These are phyloP conservation scores for Coprinopsis marcescibilis DNA, from an alignment of 768 basidiomycete genomes.

Conservation along the genomic window DNA sequence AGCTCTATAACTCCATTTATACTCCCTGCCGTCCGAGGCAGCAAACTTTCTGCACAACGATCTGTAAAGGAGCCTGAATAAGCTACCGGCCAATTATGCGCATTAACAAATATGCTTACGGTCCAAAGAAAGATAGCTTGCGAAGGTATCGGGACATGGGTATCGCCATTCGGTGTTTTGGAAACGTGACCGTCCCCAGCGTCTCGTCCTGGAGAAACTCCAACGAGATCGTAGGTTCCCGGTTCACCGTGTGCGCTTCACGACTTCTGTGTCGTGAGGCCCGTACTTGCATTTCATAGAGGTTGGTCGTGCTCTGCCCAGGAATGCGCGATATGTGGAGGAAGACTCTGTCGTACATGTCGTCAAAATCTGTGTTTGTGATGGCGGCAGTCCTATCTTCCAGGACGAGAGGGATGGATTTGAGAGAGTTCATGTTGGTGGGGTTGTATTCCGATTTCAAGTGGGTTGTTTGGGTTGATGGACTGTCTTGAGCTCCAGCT, in stretches of 20 bases:
- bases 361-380: conserved; percentile 61
- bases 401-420: conserved; percentile 44
- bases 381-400: conserved; percentile 63
- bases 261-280: conserved; percentile 56
- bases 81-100: neutral
- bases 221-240: conserved; percentile 51
- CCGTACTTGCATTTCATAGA: conserved; percentile 63
- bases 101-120: conserved; percentile 37
- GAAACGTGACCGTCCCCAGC: conserved; percentile 56
- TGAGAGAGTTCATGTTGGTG: conserved; percentile 8
- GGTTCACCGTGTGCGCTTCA: conserved; percentile 45
- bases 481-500: neutral
- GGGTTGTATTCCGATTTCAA: neutral
- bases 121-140: conserved; percentile 59
- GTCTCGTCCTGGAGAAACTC: conserved; percentile 54
- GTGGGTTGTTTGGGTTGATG: neutral
- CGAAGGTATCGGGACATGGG: conserved; percentile 62
- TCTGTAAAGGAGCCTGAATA: conserved; percentile 27
- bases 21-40: conserved; percentile 65
- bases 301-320: conserved; percentile 39
- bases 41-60: conserved; percentile 64
- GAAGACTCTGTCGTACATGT: conserved; percentile 73
- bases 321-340: conserved; percentile 53
- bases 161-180: conserved; percentile 34
- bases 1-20: conserved; percentile 57